A percentile compares a stretch with the other conserved stretches of the same genome.
phyloP scores from a whole-genome alignment of 1,284 basidiomycete genomes.

The Cryptococcus depauperatus region DNA sequence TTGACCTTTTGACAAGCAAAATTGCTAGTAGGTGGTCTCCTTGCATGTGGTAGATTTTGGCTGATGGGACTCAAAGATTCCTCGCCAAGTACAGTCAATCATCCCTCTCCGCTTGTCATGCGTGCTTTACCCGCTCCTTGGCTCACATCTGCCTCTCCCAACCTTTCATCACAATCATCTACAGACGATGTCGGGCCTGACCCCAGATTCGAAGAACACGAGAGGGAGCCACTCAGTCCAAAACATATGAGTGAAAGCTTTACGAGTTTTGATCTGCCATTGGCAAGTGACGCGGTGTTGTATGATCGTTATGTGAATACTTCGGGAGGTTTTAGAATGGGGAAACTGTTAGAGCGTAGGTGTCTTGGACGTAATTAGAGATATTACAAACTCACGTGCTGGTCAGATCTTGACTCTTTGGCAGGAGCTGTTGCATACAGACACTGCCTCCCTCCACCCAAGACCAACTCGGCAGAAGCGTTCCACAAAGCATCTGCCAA shows the following conservation, averaged over 20 bases:
- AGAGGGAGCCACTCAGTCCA: conserved; percentile 23
- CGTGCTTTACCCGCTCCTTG: conserved; percentile 35
- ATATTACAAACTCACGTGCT: background rate
- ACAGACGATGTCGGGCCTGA: background rate
- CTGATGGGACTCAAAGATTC: conserved; percentile 15
- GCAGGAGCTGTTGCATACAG: conserved; percentile 76
- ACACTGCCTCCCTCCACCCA: conserved; percentile 53
- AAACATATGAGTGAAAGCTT: conserved; percentile 43
- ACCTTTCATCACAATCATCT: conserved; percentile 20
- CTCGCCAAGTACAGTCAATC: conserved; percentile 16
- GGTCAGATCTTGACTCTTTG: conserved; percentile 60
- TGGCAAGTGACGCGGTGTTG: conserved; percentile 34
- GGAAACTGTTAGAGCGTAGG: conserved; percentile 44
- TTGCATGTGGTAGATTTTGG: background rate
- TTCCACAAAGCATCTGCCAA: conserved; percentile 53
- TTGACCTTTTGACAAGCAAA: conserved; percentile 38
- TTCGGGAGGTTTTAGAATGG: conserved; percentile 43
- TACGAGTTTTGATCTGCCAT: conserved; percentile 40
- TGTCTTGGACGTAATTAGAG: background rate
- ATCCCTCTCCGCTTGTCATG: conserved; percentile 40
- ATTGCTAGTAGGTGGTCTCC: conserved; percentile 32
- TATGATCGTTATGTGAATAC: conserved; percentile 43
- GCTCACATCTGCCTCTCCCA: conserved; percentile 28
- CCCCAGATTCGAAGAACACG: background rate
- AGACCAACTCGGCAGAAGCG: conserved; percentile 20